Evolutionary conservation across 176 grass and related monocot genomes (phyloP), one percentile per base, ranked within the genome.

Genomic region (Bothriochloa decipiens): DNA sequence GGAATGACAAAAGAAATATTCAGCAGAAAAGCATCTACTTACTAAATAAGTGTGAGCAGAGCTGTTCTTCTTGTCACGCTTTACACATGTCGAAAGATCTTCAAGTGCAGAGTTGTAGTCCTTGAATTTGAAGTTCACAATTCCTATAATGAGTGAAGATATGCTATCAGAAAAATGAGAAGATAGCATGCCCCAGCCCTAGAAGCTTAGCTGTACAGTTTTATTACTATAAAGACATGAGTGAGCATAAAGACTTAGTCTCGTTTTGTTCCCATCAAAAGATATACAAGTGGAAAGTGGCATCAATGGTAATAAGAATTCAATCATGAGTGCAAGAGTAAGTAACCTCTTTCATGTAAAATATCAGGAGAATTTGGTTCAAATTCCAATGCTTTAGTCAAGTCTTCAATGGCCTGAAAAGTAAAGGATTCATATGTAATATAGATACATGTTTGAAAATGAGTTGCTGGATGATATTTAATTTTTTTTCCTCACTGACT

Each of bases 81-180:
- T 98, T 45, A 98, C 89, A 81, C 96, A 96, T 84, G 84, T 65
- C 81, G 88, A 87, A 28, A 98, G 93, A 78, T 98, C 96, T 90
- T 95, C 89, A 0, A 91, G 87, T 33, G 96, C 96, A 70, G 93
- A 83, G 88, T 92, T 83, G 67, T 89, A 98, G 78, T 98, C 91
- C 87, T 98, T 98, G 89, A 98, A 98, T 87, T 98, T 98, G 89
- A 91, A 98, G 91, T 92, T 98, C 74, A 98, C 96, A 92, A 98
- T 98, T 85, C 96, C 96, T 98, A 83, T 72, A 76, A 84, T 65
- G 76, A 25, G 67, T 16, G 58, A 65, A 65, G 29, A 63, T 80
- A 40, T 82, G 67, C 66, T 49, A 83, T 83, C 84, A 90, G 67
- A 58, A 86, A 89, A 82, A 81, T 52, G 64, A 80, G 77, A 78